These are phyloP conservation scores for Gynochthodes officinalis DNA, from an alignment of 257 asterid species.

Conservation along the genomic window DNA sequence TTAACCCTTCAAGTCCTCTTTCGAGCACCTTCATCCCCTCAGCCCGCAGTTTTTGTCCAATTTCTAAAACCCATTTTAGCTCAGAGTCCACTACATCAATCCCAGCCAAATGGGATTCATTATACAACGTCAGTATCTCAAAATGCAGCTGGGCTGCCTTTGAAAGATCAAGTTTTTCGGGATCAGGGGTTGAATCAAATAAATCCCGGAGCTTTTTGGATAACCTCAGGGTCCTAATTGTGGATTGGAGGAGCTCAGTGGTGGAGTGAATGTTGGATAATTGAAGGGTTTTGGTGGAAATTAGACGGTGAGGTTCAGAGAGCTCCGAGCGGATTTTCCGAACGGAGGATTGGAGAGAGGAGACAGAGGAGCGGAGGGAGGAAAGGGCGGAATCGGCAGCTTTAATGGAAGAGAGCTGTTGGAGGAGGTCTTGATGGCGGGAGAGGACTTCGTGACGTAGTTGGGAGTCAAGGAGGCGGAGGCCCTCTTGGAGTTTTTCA, in stretches of 20 bases:
- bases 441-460: constrained; percentile 87
- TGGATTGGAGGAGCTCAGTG: constrained; percentile 54
- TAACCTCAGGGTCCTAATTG: constrained; percentile 57
- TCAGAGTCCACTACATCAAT: constrained; percentile 79
- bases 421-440: constrained; percentile 76
- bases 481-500: constrained; percentile 86
- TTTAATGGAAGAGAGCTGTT: constrained; percentile 78
- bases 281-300: constrained; percentile 66
- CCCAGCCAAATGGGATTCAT: constrained; percentile 70
- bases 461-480: constrained; percentile 73
- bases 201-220: constrained; percentile 63
- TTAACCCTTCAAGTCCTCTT: constrained; percentile 85
- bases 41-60: constrained; percentile 65
- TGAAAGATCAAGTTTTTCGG: constrained; percentile 73
- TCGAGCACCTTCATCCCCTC: constrained; percentile 92
- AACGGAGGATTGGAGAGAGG: constrained; percentile 73
- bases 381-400: constrained; percentile 72
- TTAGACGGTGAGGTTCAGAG: constrained; percentile 71
- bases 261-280: constrained; percentile 68
- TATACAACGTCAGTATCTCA: constrained; percentile 67
- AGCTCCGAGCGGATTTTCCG: constrained; percentile 71
- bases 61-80: constrained; percentile 81
- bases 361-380: constrained; percentile 68
- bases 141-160: constrained; percentile 91
- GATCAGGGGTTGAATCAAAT: constrained; percentile 47